A percentile compares a stretch with the other conserved stretches of the same genome.
These are phyloP conservation scores for Funneliformis geosporum DNA, from an alignment of 192 early-diverging fungal genomes.

Conservation along the genomic window DNA sequence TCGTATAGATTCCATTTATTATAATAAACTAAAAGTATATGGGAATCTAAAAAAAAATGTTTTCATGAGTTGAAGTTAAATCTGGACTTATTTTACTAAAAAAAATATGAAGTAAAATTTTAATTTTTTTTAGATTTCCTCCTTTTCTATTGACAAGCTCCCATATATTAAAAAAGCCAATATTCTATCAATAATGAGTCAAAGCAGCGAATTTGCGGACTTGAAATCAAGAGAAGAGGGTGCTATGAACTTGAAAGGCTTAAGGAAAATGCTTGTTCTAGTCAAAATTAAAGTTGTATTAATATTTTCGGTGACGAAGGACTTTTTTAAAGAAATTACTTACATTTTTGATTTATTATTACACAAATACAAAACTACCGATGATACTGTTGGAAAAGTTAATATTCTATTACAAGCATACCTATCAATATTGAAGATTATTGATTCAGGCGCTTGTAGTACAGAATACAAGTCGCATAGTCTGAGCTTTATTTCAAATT, in stretches of 20 bases:
- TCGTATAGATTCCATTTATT: constrained; percentile 86
- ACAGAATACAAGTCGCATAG: constrained; percentile 90
- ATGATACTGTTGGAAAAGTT: constrained; percentile 86
- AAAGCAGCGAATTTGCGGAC: constrained; percentile 92
- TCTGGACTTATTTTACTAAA: too few species aligned
- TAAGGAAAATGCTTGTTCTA: constrained; percentile 72
- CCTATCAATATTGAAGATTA: constrained; percentile 87
- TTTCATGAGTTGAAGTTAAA: too few species aligned
- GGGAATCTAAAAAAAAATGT: too few species aligned
- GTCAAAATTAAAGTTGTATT: constrained; percentile 74
- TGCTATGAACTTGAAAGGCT: constrained; percentile 73
- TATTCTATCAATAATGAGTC: constrained; percentile 82
- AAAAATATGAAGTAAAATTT: too few species aligned
- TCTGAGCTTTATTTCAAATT: constrained; percentile 95
- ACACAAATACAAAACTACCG: constrained; percentile 64
- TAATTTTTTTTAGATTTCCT: too few species aligned
- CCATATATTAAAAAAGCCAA: constrained; percentile 94
- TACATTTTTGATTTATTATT: constrained; percentile 20
- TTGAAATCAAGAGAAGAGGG: constrained; percentile 93
- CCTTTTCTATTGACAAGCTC: constrained; percentile 87
- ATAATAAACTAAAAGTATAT: constrained; percentile 85
- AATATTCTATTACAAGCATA: constrained; percentile 92
- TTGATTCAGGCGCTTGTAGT: constrained; percentile 90
- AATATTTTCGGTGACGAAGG: constrained; percentile 1
- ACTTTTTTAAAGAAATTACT: constrained; percentile 17